Conservation (phyloP, 2,329 filamentous ascomycete genomes). For the Aspergillus sp. region DNA sequence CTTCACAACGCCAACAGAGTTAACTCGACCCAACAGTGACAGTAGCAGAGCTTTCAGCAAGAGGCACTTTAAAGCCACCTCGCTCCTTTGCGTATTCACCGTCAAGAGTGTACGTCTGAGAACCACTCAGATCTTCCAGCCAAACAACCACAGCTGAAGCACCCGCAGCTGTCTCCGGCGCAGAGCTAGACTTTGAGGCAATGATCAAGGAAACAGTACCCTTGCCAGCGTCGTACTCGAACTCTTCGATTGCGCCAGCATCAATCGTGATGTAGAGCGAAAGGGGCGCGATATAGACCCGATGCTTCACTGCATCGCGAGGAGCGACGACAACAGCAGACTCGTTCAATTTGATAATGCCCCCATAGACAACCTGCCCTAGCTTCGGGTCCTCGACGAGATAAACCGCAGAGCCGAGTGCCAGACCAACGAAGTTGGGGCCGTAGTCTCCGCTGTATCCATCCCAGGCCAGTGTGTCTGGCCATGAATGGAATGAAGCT, state of each 20-base stretch:
- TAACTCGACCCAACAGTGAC: no score
- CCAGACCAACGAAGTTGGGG: conserved; percentile 53
- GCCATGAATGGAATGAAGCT: conserved; percentile 59
- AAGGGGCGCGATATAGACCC: not conserved
- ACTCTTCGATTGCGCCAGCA: not conserved
- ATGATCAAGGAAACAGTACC: not conserved
- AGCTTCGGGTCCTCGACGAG: conserved; percentile 47
- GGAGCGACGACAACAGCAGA: not conserved
- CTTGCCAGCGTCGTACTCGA: not conserved
- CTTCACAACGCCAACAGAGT: no score
- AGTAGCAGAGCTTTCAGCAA: not conserved
- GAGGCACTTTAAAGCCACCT: not conserved
- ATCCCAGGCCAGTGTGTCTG: conserved; percentile 58
- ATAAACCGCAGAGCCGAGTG: conserved; percentile 53
- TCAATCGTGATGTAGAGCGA: not conserved
- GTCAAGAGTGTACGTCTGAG: not conserved
- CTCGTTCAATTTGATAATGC: conserved; percentile 25
- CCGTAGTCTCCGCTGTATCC: conserved; percentile 60
- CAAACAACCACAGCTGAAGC: not conserved
- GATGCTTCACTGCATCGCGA: not conserved
- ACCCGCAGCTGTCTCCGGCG: not conserved
- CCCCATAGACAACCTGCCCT: conserved; percentile 54
- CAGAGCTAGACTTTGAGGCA: not conserved
- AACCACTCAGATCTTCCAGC: not conserved
- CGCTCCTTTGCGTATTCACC: not conserved